phyloP scores from a whole-genome alignment of 2,329 filamentous ascomycete species.

The Westerdykella sp. region DNA sequence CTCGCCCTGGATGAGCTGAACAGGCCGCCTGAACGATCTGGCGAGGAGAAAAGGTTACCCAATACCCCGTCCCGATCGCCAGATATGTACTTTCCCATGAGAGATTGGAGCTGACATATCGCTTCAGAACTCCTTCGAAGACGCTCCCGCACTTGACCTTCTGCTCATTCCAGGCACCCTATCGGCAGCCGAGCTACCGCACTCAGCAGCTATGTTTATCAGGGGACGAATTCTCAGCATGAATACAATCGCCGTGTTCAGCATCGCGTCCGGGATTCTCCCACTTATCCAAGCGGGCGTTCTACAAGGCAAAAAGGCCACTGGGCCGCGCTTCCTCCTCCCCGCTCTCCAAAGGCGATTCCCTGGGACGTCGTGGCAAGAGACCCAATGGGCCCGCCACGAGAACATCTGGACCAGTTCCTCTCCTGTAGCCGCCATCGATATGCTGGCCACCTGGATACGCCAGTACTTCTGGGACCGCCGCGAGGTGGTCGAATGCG shows the following conservation, averaged over 20 bases:
- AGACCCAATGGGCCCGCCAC: conserved; percentile 24
- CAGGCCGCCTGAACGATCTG: conserved; percentile 28
- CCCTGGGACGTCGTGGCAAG: conserved; percentile 27
- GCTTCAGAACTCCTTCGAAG: conserved; percentile 29
- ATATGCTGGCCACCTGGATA: conserved; percentile 32
- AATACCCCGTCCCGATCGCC: conserved; percentile 14
- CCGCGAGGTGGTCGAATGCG: conserved; percentile 25
- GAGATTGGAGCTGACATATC: conserved; percentile 11
- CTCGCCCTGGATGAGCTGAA: conserved; percentile 26
- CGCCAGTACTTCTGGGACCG: conserved; percentile 36
- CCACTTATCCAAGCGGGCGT: conserved; percentile 24
- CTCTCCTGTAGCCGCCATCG: conserved; percentile 24
- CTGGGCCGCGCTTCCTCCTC: conserved; percentile 23
- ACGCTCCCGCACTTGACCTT: conserved; percentile 32
- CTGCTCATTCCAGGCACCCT: conserved; percentile 31
- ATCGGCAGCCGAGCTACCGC: conserved; percentile 15
- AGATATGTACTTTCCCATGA: background rate
- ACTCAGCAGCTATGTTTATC: conserved; percentile 22
- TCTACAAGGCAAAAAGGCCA: conserved; percentile 20
- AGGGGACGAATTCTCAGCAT: conserved; percentile 20
- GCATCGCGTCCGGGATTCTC: conserved; percentile 28
- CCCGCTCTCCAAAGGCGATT: conserved; percentile 21
- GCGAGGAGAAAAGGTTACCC: conserved; percentile 36
- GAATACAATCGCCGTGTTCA: conserved; percentile 24
- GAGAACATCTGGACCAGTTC: conserved; percentile 31